Percentiles rank a stretch among this genome's conserved stretches.
Conservation (phyloP, 805 yeast species). For the Saturnispora bothae region DNA sequence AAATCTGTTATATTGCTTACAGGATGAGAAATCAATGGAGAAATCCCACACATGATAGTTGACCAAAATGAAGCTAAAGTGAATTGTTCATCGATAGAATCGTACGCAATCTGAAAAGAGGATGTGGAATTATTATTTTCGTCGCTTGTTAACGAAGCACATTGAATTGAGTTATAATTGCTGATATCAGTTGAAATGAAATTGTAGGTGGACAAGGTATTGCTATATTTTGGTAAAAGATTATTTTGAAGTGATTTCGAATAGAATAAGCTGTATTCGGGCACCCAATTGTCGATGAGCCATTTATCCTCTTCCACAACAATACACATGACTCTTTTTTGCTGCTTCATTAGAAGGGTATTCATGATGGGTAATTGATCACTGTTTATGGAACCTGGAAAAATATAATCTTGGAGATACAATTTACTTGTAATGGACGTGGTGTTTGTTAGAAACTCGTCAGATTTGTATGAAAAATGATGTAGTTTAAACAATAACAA, state of each 20-base stretch:
- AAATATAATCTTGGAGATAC: constrained; percentile 1
- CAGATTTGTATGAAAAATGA: constrained; percentile 11
- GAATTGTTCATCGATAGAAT: constrained; percentile 30
- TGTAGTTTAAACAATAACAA: constrained; percentile 31
- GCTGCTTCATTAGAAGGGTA: constrained; percentile 26
- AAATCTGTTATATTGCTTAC: constrained; percentile 21
- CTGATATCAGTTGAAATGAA: constrained; percentile 2
- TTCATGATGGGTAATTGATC: constrained; percentile 6
- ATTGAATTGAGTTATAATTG: not conserved
- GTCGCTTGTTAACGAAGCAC: not conserved
- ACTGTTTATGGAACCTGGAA: constrained; percentile 6
- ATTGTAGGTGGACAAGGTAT: not conserved
- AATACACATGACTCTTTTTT: constrained; percentile 29
- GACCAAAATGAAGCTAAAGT: constrained; percentile 28
- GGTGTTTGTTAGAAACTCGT: constrained; percentile 9
- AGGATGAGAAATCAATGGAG: constrained; percentile 49
- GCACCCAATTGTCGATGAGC: constrained; percentile 10
- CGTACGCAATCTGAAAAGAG: constrained; percentile 24
- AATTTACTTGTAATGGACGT: constrained; percentile 7
- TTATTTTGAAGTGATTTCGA: not conserved
- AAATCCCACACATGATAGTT: constrained; percentile 46
- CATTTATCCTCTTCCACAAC: constrained; percentile 20
- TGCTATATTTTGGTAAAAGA: not conserved
- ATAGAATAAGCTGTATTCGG: constrained; percentile 7
- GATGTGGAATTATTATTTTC: not conserved